Conservation (phyloP, 2,329 filamentous ascomycete species). For the Aureobasidium mangrovei region DNA sequence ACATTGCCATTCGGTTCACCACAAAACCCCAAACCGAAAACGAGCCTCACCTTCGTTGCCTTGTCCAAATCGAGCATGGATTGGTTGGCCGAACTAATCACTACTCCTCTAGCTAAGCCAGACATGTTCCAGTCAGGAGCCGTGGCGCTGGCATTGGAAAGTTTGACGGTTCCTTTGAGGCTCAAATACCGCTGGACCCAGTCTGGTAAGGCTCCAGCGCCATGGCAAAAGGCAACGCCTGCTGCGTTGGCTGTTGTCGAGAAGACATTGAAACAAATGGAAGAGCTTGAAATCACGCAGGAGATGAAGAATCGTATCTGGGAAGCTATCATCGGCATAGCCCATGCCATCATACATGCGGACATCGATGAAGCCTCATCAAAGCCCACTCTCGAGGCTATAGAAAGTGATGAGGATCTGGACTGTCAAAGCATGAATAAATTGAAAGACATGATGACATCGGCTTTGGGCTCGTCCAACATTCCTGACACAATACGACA, state of each 20-base stretch:
- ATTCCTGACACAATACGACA: slow-evolving; percentile 60
- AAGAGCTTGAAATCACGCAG: slow-evolving; percentile 19
- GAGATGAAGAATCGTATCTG: slow-evolving; percentile 13
- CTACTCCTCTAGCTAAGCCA: slow-evolving; percentile 50
- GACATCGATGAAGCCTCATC: slow-evolving; percentile 49
- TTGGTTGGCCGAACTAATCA: slow-evolving; percentile 54
- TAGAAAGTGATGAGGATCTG: slow-evolving; percentile 65
- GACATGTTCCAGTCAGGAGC: slow-evolving; percentile 64
- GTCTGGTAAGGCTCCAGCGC: slow-evolving; percentile 58
- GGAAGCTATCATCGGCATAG: slow-evolving; percentile 50
- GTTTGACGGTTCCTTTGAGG: slow-evolving; percentile 59
- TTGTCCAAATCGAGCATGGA: slow-evolving; percentile 76
- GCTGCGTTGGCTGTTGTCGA: slow-evolving; percentile 54
- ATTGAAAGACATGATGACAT: slow-evolving; percentile 64
- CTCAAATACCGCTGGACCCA: slow-evolving; percentile 74
- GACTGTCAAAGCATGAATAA: slow-evolving; percentile 67
- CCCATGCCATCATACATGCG: slow-evolving; percentile 60
- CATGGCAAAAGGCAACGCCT: slow-evolving; percentile 75
- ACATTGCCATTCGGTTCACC: slow-evolving; percentile 54
- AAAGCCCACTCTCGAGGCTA: slow-evolving; percentile 29
- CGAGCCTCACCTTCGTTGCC: slow-evolving; percentile 74
- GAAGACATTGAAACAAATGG: slow-evolving; percentile 21
- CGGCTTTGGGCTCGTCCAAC: slow-evolving; percentile 56
- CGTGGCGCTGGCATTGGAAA: slow-evolving; percentile 54
- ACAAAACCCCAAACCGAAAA: slow-evolving; percentile 20